A percentile compares a stretch with the other conserved stretches of the same genome.
Conservation (phyloP, 106 monocot species). For the Narthecium ossifragum region DNA sequence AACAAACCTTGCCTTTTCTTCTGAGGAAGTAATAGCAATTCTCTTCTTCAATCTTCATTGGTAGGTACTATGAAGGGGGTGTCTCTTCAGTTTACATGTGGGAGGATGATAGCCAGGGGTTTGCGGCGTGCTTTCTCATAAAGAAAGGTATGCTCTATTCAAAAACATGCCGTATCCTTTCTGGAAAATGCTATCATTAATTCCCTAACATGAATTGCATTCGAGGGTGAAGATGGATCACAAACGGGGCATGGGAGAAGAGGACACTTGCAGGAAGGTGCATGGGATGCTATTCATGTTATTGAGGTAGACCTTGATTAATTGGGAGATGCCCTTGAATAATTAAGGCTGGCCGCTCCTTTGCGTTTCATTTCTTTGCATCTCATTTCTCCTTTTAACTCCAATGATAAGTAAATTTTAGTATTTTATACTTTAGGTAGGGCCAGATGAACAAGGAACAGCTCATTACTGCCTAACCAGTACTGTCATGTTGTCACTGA, state of each 20-base stretch:
- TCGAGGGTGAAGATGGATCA: constrained; percentile 65
- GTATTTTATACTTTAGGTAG: constrained; percentile 56
- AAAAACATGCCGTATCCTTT: not conserved
- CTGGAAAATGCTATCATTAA: not conserved
- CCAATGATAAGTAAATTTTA: not conserved
- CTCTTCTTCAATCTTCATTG: constrained; percentile 3
- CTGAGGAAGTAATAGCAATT: constrained; percentile 2
- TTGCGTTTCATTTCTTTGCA: no score
- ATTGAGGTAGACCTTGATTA: no score
- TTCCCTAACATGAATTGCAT: not conserved
- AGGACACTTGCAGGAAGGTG: constrained; percentile 77
- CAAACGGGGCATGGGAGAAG: constrained; percentile 70
- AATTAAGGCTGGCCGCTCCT: no score
- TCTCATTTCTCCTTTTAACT: no score
- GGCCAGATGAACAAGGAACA: constrained; percentile 60
- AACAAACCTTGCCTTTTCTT: not conserved
- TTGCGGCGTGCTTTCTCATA: constrained; percentile 85
- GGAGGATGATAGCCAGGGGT: constrained; percentile 73
- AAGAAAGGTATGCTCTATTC: constrained; percentile 71
- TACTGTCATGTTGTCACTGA: constrained; percentile 92
- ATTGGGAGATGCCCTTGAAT: no score
- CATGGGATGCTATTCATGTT: constrained; percentile 98
- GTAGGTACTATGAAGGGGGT: constrained; percentile 98
- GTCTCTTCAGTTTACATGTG: constrained; percentile 96
- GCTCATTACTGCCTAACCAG: constrained; percentile 89